phyloP scores from a whole-genome alignment of 805 yeast species.

The Wickerhamiella hasegawae region DNA sequence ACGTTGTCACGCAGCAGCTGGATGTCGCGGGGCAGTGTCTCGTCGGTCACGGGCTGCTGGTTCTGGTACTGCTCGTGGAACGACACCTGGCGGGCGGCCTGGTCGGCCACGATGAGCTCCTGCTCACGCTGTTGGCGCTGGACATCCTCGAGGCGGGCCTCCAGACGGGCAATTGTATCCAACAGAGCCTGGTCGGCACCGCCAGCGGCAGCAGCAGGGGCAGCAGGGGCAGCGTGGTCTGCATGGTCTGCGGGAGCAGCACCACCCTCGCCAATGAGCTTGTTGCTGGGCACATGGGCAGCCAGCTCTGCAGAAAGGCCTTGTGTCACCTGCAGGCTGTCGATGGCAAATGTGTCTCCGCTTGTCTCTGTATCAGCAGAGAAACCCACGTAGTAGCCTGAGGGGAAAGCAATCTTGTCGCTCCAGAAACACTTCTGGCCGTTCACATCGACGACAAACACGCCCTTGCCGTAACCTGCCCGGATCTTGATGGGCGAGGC shows the following conservation, averaged over 20 bases:
- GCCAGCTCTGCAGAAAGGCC: slow-evolving; percentile 10
- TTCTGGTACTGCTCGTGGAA: too few species aligned
- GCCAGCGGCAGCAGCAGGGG: background rate
- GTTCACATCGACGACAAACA: slow-evolving; percentile 23
- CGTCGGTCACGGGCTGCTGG: background rate
- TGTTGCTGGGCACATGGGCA: background rate
- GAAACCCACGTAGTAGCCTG: slow-evolving; percentile 20
- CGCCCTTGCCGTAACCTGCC: slow-evolving; percentile 19
- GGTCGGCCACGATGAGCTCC: too few species aligned
- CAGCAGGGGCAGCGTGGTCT: slow-evolving; percentile 1
- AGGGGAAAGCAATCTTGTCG: slow-evolving; percentile 20
- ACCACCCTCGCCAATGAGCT: background rate
- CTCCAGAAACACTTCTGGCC: slow-evolving; percentile 24
- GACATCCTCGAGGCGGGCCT: slow-evolving; percentile 1
- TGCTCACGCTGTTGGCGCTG: background rate
- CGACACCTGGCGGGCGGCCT: background rate
- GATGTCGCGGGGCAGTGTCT: background rate
- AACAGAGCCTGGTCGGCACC: background rate
- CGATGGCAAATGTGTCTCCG: slow-evolving; percentile 10
- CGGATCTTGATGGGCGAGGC: slow-evolving; percentile 16
- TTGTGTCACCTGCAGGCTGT: slow-evolving; percentile 3
- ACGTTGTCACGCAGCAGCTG: background rate
- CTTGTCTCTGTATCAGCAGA: slow-evolving; percentile 18
- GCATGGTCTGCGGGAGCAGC: background rate
- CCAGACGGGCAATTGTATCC: background rate